Base-by-base conservation (phyloP, 352 stramenopile genomes). In the Phytophthora multivora region DNA sequence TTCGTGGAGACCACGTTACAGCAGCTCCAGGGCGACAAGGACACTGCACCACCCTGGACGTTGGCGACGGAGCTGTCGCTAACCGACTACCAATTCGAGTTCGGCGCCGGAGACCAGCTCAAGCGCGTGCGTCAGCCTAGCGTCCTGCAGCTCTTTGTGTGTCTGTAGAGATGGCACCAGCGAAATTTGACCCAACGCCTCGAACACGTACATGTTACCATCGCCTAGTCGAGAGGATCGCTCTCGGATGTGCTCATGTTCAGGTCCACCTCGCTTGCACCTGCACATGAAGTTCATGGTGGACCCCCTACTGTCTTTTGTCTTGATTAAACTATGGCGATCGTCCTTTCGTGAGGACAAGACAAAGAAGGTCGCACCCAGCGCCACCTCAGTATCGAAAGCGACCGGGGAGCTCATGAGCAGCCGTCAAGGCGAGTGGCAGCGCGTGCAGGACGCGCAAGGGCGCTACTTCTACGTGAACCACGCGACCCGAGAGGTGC, bases 391-490 rank as follows among this genome's bases (percentile, higher is more conserved):
- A 68, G 21, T 48, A 60, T 62, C 42, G 33, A 69, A 71, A 47
- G 11, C 18, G 21, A 58, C 1, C 21, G 13, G 25, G 19, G 18
- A n/a, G 40, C 40, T 45, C 25, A 78, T 79, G 70, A 76, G 66
- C 48, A 67, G 45, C 50, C 68, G 67, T 21, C 56, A 73, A 30
- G 66, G 73, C 53, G 74, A 71, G 45, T 95, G 86, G 86, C 73
- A 92, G 72, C 84, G 85, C 68, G 80, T 93, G 41, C 69, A 86
- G 65, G 84, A 95, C 79, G 72, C 84, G n/a, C 79, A 87, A 31
- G 86, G 86, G 4, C 83, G 83, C 52, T 89, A 90, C 38, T 95
- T 95, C 66, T 95, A 93, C 66, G 86, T 95, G 23, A 95, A 95
- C 64, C 84, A 93, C 64, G 61, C 46, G 21, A 93, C 86, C 25